A percentile compares a stretch with the other conserved stretches of the same genome.
These are phyloP conservation scores for Fomitopsis schrenkii DNA, from an alignment of 1,284 basidiomycete species.

Conservation along the genomic window DNA sequence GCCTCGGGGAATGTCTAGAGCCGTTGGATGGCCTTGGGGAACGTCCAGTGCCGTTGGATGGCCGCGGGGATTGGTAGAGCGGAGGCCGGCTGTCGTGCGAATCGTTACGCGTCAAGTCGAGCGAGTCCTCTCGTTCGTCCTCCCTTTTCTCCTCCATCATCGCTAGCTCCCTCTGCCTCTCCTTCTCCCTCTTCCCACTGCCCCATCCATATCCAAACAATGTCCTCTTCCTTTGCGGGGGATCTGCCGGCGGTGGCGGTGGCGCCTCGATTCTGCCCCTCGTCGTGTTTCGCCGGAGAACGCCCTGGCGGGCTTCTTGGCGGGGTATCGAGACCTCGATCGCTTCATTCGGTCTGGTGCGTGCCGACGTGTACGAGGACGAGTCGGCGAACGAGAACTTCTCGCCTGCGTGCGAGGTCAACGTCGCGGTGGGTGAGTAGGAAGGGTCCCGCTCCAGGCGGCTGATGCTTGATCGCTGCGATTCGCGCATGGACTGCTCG, in stretches of 20 bases:
- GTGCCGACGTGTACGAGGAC: constrained; percentile 28
- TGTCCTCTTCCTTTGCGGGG: constrained; percentile 30
- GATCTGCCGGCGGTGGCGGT: constrained; percentile 25
- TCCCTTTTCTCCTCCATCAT: constrained; percentile 39
- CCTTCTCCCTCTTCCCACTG: constrained; percentile 52
- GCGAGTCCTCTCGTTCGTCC: constrained; percentile 31
- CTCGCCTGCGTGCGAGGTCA: constrained; percentile 32
- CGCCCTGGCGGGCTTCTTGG: constrained; percentile 7
- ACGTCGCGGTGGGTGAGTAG: constrained; percentile 35
- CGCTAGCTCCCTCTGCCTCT: constrained; percentile 37
- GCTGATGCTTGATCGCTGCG: constrained; percentile 24
- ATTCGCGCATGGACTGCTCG: constrained; percentile 20
- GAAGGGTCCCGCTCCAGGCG: constrained; percentile 25
- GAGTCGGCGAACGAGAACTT: constrained; percentile 36
- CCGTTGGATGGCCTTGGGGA: constrained; percentile 24
- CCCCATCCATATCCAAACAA: constrained; percentile 67
- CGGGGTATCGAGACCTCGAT: constrained; percentile 18
- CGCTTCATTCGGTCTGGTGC: constrained; percentile 20
- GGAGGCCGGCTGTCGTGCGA: constrained; percentile 34
- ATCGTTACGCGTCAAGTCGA: constrained; percentile 17
- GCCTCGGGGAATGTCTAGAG: constrained; percentile 29
- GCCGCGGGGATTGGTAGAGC: constrained; percentile 30
- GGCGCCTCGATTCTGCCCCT: constrained; percentile 23
- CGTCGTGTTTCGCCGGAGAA: constrained; percentile 19
- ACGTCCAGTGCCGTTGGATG: constrained; percentile 32